These are phyloP conservation scores for Omphalea diandra DNA, from an alignment of 441 rosid genomes.

Conservation along the genomic window DNA sequence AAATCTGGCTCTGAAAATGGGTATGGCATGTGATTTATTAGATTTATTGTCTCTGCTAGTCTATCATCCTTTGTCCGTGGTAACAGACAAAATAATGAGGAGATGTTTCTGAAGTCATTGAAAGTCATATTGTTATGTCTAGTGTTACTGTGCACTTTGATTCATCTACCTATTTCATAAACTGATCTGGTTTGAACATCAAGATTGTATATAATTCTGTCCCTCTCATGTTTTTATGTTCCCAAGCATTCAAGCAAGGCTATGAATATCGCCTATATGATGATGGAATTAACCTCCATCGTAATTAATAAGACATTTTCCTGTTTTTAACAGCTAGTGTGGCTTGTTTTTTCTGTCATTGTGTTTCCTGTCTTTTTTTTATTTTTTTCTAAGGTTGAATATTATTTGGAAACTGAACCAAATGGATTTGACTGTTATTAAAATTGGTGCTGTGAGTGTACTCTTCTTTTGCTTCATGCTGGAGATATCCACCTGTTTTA, in stretches of 20 bases:
- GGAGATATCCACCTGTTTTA: background rate
- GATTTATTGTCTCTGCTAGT: background rate
- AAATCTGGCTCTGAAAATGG: conserved; percentile 87
- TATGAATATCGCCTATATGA: background rate
- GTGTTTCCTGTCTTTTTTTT: background rate
- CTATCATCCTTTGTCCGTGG: background rate
- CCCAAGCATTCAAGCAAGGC: background rate
- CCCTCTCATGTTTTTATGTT: background rate
- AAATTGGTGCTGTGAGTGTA: background rate
- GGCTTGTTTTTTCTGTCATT: background rate
- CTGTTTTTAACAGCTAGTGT: background rate
- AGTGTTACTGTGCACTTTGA: background rate
- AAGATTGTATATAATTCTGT: background rate
- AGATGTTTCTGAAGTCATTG: background rate
- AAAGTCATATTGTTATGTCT: background rate
- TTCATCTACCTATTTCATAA: background rate
- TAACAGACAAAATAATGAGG: background rate
- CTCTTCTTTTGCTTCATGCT: background rate
- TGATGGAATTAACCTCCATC: background rate
- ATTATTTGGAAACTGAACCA: background rate
- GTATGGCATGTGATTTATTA: conserved; percentile 36
- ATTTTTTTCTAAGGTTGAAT: no score
- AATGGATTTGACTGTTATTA: no score
- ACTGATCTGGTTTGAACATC: background rate
- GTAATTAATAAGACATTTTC: background rate